Evolutionary conservation across 108 stramenopile genomes (phyloP).

Genomic region (Discostella pseudostelligera): DNA sequence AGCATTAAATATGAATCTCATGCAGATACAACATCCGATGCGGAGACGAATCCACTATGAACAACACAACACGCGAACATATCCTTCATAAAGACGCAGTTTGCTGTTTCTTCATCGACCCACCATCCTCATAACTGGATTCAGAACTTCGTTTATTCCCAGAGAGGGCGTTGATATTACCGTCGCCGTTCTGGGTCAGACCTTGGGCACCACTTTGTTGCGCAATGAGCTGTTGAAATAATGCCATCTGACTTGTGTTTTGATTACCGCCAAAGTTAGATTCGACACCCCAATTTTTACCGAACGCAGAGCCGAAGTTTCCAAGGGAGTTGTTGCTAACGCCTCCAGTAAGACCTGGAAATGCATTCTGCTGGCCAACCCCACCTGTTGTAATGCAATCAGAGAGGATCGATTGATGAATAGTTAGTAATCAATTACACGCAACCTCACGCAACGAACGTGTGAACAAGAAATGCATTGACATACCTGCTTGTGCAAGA

Average conservation of each 20-base stretch:
- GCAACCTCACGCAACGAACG: neutral
- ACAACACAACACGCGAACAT: too few species aligned
- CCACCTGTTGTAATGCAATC: neutral
- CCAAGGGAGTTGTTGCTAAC: constrained; percentile 16
- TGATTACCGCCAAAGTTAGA: constrained; percentile 5
- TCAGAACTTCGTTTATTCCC: constrained; percentile 27
- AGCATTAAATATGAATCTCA: too few species aligned
- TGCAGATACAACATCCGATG: too few species aligned
- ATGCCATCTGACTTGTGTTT: constrained; percentile 13
- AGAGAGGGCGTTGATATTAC: neutral
- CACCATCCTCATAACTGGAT: constrained; percentile 6
- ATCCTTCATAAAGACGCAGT: neutral
- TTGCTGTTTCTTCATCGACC: constrained; percentile 18
- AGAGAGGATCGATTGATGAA: constrained; percentile 4
- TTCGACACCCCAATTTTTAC: constrained; percentile 10
- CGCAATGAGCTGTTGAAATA: constrained; percentile 43
- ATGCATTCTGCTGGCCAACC: constrained; percentile 27
- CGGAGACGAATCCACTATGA: too few species aligned
- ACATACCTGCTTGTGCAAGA: constrained; percentile 25
- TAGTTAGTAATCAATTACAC: neutral
- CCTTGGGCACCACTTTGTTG: constrained; percentile 22
- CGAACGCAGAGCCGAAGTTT: constrained; percentile 6
- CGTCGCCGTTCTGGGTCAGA: neutral
- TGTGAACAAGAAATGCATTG: neutral
- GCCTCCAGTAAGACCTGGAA: constrained; percentile 31